Evolutionary conservation across 228 moss, liverwort and hornwort species (phyloP).

Genomic region (Sphagnum fallax): DNA sequence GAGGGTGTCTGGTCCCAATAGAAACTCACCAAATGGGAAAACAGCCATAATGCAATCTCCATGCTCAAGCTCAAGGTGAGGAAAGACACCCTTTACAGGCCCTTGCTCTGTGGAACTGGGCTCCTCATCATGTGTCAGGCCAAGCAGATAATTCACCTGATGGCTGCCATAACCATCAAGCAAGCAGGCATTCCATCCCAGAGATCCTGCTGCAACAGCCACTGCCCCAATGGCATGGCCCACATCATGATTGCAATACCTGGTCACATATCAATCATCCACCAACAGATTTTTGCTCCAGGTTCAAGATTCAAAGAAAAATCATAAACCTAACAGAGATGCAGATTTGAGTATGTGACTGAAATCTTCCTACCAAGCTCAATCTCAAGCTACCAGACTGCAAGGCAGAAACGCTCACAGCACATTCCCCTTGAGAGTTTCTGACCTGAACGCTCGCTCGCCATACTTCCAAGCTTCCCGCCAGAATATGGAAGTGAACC

Average conservation of each 20-base stretch:
- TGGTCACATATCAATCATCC: conserved; percentile 19
- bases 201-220: conserved; percentile 51
- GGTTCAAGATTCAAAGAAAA: no score
- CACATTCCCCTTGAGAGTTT: no score
- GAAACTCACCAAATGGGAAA: conserved; percentile 49
- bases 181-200: conserved; percentile 75
- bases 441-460: conserved; percentile 70
- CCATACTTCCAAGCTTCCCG: conserved; percentile 91
- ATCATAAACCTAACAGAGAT: no score
- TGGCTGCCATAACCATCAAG: conserved; percentile 51
- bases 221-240: conserved; percentile 81
- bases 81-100: conserved; percentile 44
- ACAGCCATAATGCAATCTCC: conserved; percentile 64
- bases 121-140: conserved; percentile 27
- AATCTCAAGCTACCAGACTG: no score
- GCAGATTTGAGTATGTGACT: no score
- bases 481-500: conserved; percentile 73
- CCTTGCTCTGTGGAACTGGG: conserved; percentile 13
- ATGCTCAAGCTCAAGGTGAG: conserved; percentile 65
- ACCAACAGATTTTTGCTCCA: no score
- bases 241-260: conserved; percentile 89
- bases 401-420: no score
- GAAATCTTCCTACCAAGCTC: no score
- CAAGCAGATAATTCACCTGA: conserved; percentile 47
- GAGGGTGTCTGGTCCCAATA: not conserved